phyloP scores from a whole-genome alignment of 495 filamentous ascomycete genomes.

The Trichoderma orchidacearum region DNA sequence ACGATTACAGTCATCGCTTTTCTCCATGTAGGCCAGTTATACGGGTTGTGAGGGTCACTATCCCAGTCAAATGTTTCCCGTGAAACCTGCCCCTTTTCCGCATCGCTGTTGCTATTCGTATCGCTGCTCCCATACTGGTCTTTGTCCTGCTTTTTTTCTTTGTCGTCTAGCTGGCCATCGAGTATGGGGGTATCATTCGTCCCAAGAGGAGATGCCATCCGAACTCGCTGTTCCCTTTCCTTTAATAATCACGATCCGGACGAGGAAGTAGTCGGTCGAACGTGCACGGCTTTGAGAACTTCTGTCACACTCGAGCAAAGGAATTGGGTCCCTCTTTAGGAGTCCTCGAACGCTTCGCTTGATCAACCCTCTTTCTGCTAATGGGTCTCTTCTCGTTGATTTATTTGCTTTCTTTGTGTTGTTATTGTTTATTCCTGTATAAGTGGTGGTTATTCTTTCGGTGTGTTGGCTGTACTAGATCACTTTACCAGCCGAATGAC shows the following conservation, averaged over 20 bases:
- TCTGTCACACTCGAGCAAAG: too few relatives aligned
- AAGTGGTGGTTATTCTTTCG: too few relatives aligned
- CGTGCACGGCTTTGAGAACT: too few relatives aligned
- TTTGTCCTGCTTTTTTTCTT: background rate
- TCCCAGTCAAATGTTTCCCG: slow-evolving; percentile 4
- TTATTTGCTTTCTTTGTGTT: too few relatives aligned
- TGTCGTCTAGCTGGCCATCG: background rate
- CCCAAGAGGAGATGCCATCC: background rate
- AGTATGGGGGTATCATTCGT: background rate
- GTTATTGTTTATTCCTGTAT: too few relatives aligned
- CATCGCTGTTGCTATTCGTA: background rate
- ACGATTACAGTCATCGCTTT: background rate
- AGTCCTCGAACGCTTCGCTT: too few relatives aligned
- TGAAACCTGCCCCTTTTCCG: background rate
- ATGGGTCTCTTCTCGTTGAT: too few relatives aligned
- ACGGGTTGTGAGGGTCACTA: background rate
- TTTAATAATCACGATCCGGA: background rate
- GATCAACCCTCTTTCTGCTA: too few relatives aligned
- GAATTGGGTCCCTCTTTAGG: too few relatives aligned
- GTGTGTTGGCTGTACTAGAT: too few relatives aligned
- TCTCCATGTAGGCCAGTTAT: background rate
- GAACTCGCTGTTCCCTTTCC: background rate
- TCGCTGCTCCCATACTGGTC: background rate
- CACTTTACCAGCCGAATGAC: too few relatives aligned
- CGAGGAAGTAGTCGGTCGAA: too few relatives aligned